Percentiles rank a stretch among this genome's conserved stretches.
Conservation (phyloP, 768 basidiomycete genomes). For the Hortiboletus campestris region DNA sequence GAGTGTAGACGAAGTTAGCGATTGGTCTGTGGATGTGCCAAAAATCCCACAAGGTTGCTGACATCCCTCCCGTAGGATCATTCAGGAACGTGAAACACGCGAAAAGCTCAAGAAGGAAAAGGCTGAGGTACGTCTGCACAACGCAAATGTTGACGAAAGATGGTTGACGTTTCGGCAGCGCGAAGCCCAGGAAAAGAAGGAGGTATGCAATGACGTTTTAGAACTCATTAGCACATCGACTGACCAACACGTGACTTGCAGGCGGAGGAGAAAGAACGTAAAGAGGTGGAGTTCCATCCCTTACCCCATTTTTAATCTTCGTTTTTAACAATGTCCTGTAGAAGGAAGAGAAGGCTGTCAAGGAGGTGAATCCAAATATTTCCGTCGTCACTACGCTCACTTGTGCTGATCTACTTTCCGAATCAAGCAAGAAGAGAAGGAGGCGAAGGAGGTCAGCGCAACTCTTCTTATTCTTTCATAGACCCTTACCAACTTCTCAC, state of each 20-base stretch:
- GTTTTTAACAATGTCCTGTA: constrained; percentile 14
- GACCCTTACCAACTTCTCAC: not conserved
- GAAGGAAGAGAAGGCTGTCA: constrained; percentile 54
- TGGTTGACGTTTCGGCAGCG: constrained; percentile 43
- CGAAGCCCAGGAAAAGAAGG: constrained; percentile 79
- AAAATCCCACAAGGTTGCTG: not conserved
- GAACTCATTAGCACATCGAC: not conserved
- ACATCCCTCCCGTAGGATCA: constrained; percentile 40
- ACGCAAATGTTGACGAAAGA: not conserved
- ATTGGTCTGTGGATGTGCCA: constrained; percentile 49
- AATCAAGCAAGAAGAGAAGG: constrained; percentile 43
- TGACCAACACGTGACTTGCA: constrained; percentile 19
- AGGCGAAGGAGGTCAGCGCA: constrained; percentile 42
- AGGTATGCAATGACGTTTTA: constrained; percentile 36
- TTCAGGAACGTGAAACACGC: constrained; percentile 78
- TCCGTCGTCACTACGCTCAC: not conserved
- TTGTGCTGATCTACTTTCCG: constrained; percentile 21
- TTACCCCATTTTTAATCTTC: not conserved
- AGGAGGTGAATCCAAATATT: constrained; percentile 44
- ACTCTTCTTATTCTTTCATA: not conserved
- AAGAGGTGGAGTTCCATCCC: constrained; percentile 45
- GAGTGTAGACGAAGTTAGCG: constrained; percentile 75
- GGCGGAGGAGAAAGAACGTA: constrained; percentile 62
- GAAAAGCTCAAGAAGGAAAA: constrained; percentile 85
- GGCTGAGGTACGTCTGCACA: constrained; percentile 42